phyloP scores from a whole-genome alignment of 768 basidiomycete genomes.

The Podaxis rugospora region DNA sequence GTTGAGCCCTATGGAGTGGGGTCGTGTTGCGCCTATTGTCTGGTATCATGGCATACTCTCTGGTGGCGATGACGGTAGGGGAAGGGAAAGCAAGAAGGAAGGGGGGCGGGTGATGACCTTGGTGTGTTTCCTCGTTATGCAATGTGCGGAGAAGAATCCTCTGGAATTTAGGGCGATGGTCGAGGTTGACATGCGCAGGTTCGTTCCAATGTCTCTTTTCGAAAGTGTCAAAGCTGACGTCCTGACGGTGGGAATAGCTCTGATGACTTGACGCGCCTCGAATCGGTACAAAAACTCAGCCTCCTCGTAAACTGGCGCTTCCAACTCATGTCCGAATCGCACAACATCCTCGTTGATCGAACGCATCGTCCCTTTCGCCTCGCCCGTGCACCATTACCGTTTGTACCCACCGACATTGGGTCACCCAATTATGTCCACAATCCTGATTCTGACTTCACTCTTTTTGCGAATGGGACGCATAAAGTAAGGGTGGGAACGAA shows the following conservation, averaged over 20 bases:
- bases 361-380: slow-evolving; percentile 65
- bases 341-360: slow-evolving; percentile 56
- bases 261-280: slow-evolving; percentile 41
- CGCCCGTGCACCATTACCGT: slow-evolving; percentile 66
- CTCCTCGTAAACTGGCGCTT: slow-evolving; percentile 64
- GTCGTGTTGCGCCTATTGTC: slow-evolving; percentile 46
- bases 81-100: not conserved
- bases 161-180: slow-evolving; percentile 45
- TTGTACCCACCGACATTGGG: slow-evolving; percentile 74
- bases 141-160: slow-evolving; percentile 62
- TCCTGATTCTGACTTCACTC: slow-evolving; percentile 23
- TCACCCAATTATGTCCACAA: slow-evolving; percentile 48
- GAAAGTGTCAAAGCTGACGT: not conserved
- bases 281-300: slow-evolving; percentile 51
- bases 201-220: slow-evolving; percentile 11
- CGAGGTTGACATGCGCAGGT: slow-evolving; percentile 56
- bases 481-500: not conserved
- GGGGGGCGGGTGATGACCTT: not conserved
- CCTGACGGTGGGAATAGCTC: slow-evolving; percentile 29
- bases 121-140: slow-evolving; percentile 61
- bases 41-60: slow-evolving; percentile 52
- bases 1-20: slow-evolving; percentile 44
- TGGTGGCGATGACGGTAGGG: slow-evolving; percentile 25
- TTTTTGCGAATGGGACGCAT: slow-evolving; percentile 44
- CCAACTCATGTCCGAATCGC: slow-evolving; percentile 50